Evolutionary conservation across 352 stramenopile genomes (phyloP), one percentile per base, ranked within the genome.

Genomic region (Pilasporangium apinafurcum): DNA sequence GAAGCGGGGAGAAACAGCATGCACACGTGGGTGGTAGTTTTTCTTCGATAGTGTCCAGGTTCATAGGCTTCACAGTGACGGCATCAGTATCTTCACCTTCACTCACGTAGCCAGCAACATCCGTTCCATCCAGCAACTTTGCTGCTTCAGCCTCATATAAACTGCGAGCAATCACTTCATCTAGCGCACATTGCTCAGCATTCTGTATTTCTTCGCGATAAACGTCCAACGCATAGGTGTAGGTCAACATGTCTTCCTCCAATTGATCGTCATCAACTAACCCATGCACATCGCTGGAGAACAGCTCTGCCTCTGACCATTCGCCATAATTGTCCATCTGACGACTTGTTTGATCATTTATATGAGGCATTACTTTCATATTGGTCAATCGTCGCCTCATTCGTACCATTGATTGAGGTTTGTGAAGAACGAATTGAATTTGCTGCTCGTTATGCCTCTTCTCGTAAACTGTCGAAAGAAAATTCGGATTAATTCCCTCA

Each of bases 101-200:
- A n/a, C n/a, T n/a, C n/a, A n/a, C n/a, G n/a, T n/a, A n/a, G n/a
- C n/a, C n/a, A n/a, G n/a, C n/a, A n/a, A n/a, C n/a, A n/a, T n/a
- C n/a, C n/a, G n/a, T n/a, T n/a, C n/a, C n/a, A n/a, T 24, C 12
- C 9, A 56, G 10, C 7, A 68, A 17, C 13, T 17, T 40, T 2
- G 27, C 18, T 12, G 27, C 38, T 14, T 69, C 54, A 2, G 44
- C 31, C 5, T 55, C 37, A 12, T 38, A 31, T 17, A 66, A 22
- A 16, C 58, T 69, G 27, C 56, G 35, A 2, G 58, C 58, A 18
- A 69, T 45, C 4, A 51, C 36, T 21, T 62, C 48, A 31, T 70
- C 61, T 10, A 62, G 20, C 0, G 18, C n/a, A 1, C 43, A 12
- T 17, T 62, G 57, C 28, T 58, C 53, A 6, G 31, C 26, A 22